Base-by-base conservation (phyloP, 129 eudicot species). In the Apium graveolens region DNA sequence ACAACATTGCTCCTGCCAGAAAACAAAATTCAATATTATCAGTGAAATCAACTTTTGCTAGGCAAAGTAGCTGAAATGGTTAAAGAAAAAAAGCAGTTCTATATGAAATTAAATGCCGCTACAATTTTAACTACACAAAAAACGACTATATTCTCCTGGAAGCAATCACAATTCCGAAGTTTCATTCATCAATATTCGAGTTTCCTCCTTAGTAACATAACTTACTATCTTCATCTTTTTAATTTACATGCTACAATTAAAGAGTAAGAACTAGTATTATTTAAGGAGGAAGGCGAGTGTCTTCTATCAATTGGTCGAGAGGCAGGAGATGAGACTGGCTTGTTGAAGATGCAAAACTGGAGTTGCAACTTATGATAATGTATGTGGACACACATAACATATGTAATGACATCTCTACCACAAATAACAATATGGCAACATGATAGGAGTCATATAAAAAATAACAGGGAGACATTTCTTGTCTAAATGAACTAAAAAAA, bases 1-100 rank as follows among this genome's bases (percentile, higher is more conserved):
- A 95, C 99, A 41, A 95, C 86, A 39, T 95, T 95, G 86, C 97
- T 95, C 95, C 99, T 95, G 96, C 83, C 78, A 80, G 24, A 48
- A 51, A 63, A 53, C 14, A 38, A 76, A 78, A 79, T 62, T 48
- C 45, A 70, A 32, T 14, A 35, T 68, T 32, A 68, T 31, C 24
- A 31, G 68, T 60, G 26, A 60, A 60, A 60, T 17, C 34, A 60
- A 60, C 32, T 60, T n/a, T n/a, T n/a, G 68, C 32, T 3, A n/a
- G n/a, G 13, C 31, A 24, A 65, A 66, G 3, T 27, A 66, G 72
- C 39, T 31, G 38, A 66, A 66, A 31, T 27, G 24, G 24, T 31
- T 31, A 29, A 66, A 13, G 18, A 66, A 60, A 65, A 4, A 31
- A 5, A 9, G 16, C 24, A 31, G 14, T 31, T 29, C 39, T 66